Conservation (phyloP, 495 filamentous ascomycete species). For the Neurospora sp. region DNA sequence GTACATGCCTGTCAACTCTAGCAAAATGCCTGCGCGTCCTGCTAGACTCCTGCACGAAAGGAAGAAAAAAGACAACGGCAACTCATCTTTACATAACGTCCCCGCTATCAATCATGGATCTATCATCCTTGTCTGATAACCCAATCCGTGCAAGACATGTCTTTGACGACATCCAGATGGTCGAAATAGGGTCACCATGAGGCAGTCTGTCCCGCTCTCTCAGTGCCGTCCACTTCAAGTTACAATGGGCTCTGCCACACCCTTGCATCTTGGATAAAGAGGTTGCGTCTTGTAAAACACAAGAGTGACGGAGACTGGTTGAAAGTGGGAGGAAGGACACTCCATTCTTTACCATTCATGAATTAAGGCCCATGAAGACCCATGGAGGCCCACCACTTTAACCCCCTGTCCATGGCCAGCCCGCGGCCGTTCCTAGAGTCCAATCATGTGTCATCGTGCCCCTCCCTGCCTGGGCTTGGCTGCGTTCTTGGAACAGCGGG, state of each 20-base stretch:
- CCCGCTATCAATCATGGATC: background rate
- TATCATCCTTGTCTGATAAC: background rate
- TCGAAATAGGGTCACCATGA: background rate
- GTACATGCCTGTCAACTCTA: background rate
- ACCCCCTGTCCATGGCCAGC: slow-evolving; percentile 20
- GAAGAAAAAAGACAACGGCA: background rate
- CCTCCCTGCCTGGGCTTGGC: slow-evolving; percentile 13
- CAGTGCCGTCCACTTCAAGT: slow-evolving; percentile 4
- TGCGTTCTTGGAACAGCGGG: slow-evolving; percentile 22
- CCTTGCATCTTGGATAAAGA: slow-evolving; percentile 6
- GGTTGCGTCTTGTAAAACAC: background rate
- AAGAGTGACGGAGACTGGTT: background rate
- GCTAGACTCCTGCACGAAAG: background rate
- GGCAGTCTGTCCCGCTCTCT: background rate
- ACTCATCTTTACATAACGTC: background rate
- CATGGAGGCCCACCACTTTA: slow-evolving; percentile 6
- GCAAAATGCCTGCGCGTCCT: background rate
- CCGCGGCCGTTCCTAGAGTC: slow-evolving; percentile 10
- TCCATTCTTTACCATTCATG: background rate
- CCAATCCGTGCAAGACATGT: slow-evolving; percentile 7
- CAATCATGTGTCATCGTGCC: slow-evolving; percentile 16
- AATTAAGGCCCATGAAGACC: background rate
- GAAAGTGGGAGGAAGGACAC: background rate
- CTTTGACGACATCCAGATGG: slow-evolving; percentile 13
- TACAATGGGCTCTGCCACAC: slow-evolving; percentile 11